These are phyloP conservation scores for Backusella psychrophila DNA, from an alignment of 192 early-diverging fungal species.

Conservation along the genomic window DNA sequence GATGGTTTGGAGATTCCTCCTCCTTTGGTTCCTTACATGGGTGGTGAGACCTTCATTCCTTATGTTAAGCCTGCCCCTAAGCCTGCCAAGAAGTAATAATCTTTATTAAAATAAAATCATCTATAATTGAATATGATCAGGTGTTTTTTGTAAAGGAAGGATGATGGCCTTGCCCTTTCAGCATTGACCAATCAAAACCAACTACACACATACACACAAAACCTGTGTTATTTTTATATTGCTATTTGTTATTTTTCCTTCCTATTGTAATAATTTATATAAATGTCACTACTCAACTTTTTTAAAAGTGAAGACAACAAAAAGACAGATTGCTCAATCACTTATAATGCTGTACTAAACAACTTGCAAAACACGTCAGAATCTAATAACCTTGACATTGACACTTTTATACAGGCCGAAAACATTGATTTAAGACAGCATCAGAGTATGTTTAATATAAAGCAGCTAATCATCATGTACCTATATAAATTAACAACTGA, in stretches of 20 bases:
- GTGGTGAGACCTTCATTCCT: conserved; percentile 88
- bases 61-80: conserved; percentile 54
- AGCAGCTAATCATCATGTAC: background rate
- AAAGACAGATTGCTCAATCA: conserved; percentile 3
- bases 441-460: background rate
- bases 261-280: background rate
- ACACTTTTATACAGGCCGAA: background rate
- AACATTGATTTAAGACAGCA: background rate
- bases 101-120: background rate
- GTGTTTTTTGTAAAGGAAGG: too few relatives aligned
- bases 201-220: too few relatives aligned
- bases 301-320: background rate
- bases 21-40: conserved; percentile 90
- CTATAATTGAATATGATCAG: too few relatives aligned
- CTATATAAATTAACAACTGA: background rate
- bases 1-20: conserved; percentile 87
- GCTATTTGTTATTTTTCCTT: too few relatives aligned
- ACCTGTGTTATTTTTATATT: too few relatives aligned
- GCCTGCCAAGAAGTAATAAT: conserved; percentile 21
- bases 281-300: background rate
- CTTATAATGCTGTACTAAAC: background rate
- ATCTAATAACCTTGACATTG: background rate
- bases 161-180: background rate
- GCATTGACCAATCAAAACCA: background rate
- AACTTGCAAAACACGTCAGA: background rate